Conservation (phyloP, 495 filamentous ascomycete species). For the Lindgomyces ingoldianus region DNA sequence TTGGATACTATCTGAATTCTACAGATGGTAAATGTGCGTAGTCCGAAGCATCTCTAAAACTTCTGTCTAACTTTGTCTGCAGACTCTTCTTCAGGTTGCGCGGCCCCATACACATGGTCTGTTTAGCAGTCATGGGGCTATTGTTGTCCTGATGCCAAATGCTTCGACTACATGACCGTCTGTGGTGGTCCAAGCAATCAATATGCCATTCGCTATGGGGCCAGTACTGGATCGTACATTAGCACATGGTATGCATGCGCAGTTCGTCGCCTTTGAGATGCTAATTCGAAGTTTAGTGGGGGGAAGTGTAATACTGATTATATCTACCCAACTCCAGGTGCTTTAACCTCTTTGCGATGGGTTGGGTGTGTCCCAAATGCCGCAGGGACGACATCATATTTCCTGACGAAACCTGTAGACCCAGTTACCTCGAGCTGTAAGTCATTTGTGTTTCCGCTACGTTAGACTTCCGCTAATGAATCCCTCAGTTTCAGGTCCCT, state of each 20-base stretch:
- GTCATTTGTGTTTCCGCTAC: too few species aligned
- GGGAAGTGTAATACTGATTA: neutral
- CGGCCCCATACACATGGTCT: neutral
- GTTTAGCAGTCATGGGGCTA: neutral
- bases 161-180: neutral
- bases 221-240: neutral
- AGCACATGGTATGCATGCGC: neutral
- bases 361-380: neutral
- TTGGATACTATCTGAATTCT: neutral
- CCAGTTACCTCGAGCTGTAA: neutral
- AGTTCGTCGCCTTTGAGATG: neutral
- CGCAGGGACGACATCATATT: neutral
- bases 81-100: neutral
- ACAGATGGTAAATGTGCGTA: neutral
- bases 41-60: neutral
- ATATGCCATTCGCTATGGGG: neutral
- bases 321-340: neutral
- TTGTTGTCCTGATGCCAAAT: neutral
- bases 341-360: neutral
- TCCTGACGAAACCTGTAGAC: neutral
- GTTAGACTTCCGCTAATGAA: too few species aligned
- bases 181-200: neutral
- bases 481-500: too few species aligned
- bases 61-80: neutral
- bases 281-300: neutral